Evolutionary conservation across 345 rosid species (phyloP).

Genomic region (Bruguiera gymnorhiza): DNA sequence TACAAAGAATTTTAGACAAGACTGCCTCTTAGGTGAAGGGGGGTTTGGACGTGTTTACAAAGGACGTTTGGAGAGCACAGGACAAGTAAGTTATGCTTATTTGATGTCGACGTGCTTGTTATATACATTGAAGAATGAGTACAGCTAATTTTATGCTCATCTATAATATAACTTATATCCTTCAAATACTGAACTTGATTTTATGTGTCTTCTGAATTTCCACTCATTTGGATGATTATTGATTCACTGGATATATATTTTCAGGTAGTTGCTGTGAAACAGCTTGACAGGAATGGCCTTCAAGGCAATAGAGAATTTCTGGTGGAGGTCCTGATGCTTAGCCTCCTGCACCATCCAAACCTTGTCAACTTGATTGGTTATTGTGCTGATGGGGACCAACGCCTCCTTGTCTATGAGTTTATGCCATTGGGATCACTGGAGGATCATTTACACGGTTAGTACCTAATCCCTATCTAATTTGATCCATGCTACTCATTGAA

Average conservation of each 20-base stretch:
- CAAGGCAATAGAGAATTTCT: slow-evolving; percentile 98
- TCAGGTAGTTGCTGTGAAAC: slow-evolving; percentile 96
- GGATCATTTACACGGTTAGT: slow-evolving; percentile 91
- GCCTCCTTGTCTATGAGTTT: slow-evolving; percentile 93
- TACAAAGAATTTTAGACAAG: slow-evolving; percentile 74
- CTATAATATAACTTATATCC: too few species aligned
- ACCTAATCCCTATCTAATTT: slow-evolving; percentile 2
- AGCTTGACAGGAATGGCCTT: slow-evolving; percentile 87
- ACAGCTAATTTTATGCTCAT: too few species aligned
- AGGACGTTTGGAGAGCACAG: slow-evolving; percentile 85
- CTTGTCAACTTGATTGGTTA: slow-evolving; percentile 95
- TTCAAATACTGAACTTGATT: background rate
- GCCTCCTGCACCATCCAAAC: slow-evolving; percentile 90
- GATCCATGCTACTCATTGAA: background rate
- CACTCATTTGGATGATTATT: slow-evolving; percentile 2
- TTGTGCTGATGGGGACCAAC: slow-evolving; percentile 98
- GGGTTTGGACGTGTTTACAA: slow-evolving; percentile 96
- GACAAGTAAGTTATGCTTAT: slow-evolving; percentile 52
- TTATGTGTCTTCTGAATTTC: background rate
- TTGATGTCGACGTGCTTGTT: slow-evolving; percentile 1
- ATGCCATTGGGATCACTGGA: slow-evolving; percentile 95
- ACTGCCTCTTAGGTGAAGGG: slow-evolving; percentile 88
- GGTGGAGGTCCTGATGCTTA: slow-evolving; percentile 97
- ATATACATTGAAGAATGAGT: too few species aligned
- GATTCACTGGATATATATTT: slow-evolving; percentile 14